Base-by-base conservation (phyloP, 139 green algal species). In the Chlamydomonas sp. region DNA sequence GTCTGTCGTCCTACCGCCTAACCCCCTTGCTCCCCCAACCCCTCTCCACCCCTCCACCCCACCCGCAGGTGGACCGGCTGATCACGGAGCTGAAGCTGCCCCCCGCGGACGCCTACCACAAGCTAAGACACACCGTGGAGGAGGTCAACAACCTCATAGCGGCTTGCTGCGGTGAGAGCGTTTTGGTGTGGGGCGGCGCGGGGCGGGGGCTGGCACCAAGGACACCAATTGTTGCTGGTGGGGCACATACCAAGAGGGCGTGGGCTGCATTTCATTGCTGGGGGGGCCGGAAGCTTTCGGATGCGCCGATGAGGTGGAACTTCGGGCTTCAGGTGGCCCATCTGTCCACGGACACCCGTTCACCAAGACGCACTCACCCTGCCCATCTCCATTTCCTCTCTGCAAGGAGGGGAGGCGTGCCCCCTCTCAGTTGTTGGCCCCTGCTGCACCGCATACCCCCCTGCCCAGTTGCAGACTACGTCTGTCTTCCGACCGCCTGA, bases 11-110 rank as follows among this genome's bases (percentile, higher is more conserved):
- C 31, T 49, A 49, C 31, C 31, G 31, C 31, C 7, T 15, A 67
- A 10, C 63, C 63, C 63, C 9, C 8, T 10, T 15, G 8, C 8
- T 8, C 7, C 63, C 7, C 63, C 63, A 8, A 67, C 63, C 63
- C 8, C 8, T 8, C 63, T 10, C 63, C 7, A 67, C 63, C 63
- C 7, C 7, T 67, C 63, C 63, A 10, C 9, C 9, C 8, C 9
- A 8, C 63, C 9, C 71, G 58, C 82, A 96, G 94, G 90, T 99
- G 74, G 97, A 99, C 92, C 92, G 98, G 1, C 94, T 99, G 20
- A 98, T 99, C 79, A 96, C 94, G 12, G 98, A 99, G 94, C 96
- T 99, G 18, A 99, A 99, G 93, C 93, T 99, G 73, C 98, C 98
- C 0, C 98, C 98, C 2, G 87, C 90, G n/a, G 98, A 99, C 88